Evolutionary conservation across 2,329 filamentous ascomycete species (phyloP).

Genomic region (Pyrenochaeta sp.): DNA sequence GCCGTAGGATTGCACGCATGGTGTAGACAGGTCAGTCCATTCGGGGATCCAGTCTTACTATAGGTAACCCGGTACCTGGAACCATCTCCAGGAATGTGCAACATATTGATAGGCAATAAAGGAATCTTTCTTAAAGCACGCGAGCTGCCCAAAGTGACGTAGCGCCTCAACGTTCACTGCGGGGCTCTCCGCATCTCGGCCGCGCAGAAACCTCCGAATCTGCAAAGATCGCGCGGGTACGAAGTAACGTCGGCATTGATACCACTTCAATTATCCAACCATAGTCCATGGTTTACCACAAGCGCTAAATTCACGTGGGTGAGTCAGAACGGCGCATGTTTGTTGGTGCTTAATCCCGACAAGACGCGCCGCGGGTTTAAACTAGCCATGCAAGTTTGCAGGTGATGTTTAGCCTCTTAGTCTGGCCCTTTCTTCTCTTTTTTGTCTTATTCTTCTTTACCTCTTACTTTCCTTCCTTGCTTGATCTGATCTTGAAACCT

Average conservation of each 20-base stretch:
- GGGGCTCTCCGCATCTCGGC: constrained; percentile 6
- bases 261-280: constrained; percentile 4
- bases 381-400: constrained; percentile 12
- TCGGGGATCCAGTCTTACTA: too few species aligned
- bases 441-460: constrained; percentile 10
- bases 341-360: constrained; percentile 14
- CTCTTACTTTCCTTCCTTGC: constrained; percentile 4
- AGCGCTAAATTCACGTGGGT: constrained; percentile 5
- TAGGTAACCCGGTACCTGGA: too few species aligned
- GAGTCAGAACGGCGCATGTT: constrained; percentile 8
- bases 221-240: background rate
- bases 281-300: background rate
- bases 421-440: constrained; percentile 8
- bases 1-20: too few species aligned
- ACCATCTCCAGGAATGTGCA: too few species aligned
- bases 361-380: constrained; percentile 12
- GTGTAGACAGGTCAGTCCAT: too few species aligned
- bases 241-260: constrained; percentile 1
- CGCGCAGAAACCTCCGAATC: constrained; percentile 7
- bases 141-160: constrained; percentile 1
- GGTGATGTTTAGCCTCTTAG: constrained; percentile 10
- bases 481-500: background rate
- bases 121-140: background rate
- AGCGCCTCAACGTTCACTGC: background rate
- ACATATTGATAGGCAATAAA: too few species aligned